Evolutionary conservation across 441 rosid species (phyloP), one percentile per base, ranked within the genome.

Genomic region (Euphorbia corollata): DNA sequence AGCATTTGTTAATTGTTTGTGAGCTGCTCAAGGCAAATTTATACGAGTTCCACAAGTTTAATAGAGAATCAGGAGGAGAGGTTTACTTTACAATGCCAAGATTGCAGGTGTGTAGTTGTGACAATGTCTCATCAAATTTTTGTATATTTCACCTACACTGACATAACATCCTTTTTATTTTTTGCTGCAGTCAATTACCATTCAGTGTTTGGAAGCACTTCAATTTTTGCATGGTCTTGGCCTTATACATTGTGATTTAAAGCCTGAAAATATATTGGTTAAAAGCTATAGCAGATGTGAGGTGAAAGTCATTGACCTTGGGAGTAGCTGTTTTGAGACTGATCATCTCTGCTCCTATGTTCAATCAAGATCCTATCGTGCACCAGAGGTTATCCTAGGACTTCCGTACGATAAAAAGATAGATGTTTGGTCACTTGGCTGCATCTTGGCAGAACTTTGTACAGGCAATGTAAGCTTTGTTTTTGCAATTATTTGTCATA

Each of bases 71-170:
- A 34, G 97, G 97, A 65, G 99, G 99, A 66, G 99, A 93, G 79
- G 99, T 93, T 71, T 93, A 91, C 79, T 93, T 91, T 82, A 93
- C 99, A 57, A 89, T 93, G 99, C 97, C 96, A 51, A 90, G 99
- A 85, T 82, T 95, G 82, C 99, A 94, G 98, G 98, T 94, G 69
- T 64, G 78, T 71, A 18, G 19, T 10, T 60, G 27, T 70, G 36
- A 51, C 58, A 23, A 74, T 76, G 68, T 56, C 78, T 67, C n/a
- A 64, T 64, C 5, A 65, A 66, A 15, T 74, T 45, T 68, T 65
- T 68, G 30, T 68, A 22, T 69, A 12, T 45, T 59, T 41, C 22
- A 23, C 9, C 61, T 66, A 27, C 63, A 63, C 59, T 65, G 63
- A 60, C 71, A 53, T 80, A 45, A 80, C 65, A 41, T 64, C 71